phyloP scores from a whole-genome alignment of 139 green algal genomes.

The Chloropicon primus region DNA sequence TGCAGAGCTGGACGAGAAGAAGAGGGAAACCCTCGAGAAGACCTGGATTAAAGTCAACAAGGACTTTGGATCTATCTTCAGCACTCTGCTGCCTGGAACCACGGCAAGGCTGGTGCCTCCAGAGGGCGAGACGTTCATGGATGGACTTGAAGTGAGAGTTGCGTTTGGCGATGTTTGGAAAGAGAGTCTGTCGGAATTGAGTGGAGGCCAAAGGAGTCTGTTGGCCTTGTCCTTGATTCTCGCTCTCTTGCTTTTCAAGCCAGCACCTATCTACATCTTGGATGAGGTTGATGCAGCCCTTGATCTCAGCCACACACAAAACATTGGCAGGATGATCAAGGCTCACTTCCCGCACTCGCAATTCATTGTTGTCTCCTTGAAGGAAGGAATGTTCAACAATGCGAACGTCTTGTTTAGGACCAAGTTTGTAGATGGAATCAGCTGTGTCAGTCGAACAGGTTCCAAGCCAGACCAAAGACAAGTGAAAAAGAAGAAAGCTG shows the following conservation, averaged over 20 bases:
- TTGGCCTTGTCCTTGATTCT: constrained; percentile 94
- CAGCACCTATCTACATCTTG: constrained; percentile 97
- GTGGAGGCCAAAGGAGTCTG: constrained; percentile 84
- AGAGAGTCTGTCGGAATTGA: constrained; percentile 88
- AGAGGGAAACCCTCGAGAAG: constrained; percentile 59
- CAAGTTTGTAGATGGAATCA: constrained; percentile 96
- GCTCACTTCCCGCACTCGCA: constrained; percentile 87
- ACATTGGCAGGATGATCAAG: constrained; percentile 96
- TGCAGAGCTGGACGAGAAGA: constrained; percentile 90
- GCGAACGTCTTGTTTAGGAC: constrained; percentile 97
- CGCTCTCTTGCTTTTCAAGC: constrained; percentile 93
- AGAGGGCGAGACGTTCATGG: constrained; percentile 53
- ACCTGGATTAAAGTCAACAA: constrained; percentile 83
- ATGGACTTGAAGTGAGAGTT: constrained; percentile 84
- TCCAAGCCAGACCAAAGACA: not conserved
- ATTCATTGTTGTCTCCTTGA: constrained; percentile 72
- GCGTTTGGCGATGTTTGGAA: constrained; percentile 97
- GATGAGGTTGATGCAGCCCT: constrained; percentile 96
- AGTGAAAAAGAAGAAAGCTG: not conserved
- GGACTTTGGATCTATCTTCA: constrained; percentile 95
- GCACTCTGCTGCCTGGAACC: constrained; percentile 87
- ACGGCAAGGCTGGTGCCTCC: constrained; percentile 79
- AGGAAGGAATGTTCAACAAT: constrained; percentile 99
- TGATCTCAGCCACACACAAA: constrained; percentile 97
- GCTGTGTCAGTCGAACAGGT: constrained; percentile 60